Percentiles rank a stretch among this genome's conserved stretches.
phyloP scores from a whole-genome alignment of 2,329 filamentous ascomycete species.

The Beauveria rudraprayagi region DNA sequence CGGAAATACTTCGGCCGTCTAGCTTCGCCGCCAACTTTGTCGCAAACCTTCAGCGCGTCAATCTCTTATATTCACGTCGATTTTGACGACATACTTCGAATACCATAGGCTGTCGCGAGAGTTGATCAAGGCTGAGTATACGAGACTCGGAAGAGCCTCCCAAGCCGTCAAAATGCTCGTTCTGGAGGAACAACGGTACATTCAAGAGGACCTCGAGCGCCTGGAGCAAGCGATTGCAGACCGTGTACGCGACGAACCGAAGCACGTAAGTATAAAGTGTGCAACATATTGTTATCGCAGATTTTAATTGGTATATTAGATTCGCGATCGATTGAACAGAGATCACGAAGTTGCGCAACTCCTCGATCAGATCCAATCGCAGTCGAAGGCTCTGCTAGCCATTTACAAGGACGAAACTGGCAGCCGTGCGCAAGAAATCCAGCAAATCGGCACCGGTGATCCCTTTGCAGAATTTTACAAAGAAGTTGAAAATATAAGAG shows the following conservation, averaged over 20 bases:
- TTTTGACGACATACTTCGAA: background rate
- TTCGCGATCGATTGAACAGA: constrained; percentile 78
- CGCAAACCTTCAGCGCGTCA: background rate
- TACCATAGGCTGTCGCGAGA: background rate
- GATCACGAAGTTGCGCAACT: constrained; percentile 90
- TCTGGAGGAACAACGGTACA: constrained; percentile 84
- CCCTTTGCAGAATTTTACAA: constrained; percentile 88
- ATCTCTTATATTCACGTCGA: background rate
- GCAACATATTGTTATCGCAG: constrained; percentile 13
- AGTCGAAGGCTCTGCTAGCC: constrained; percentile 70
- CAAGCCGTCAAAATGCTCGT: constrained; percentile 58
- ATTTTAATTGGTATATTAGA: constrained; percentile 40
- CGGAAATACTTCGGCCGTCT: constrained; percentile 25
- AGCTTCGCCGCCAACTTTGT: constrained; percentile 5
- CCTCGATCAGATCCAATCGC: constrained; percentile 76
- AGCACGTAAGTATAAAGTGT: constrained; percentile 54
- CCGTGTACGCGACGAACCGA: constrained; percentile 79
- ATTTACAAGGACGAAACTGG: constrained; percentile 79
- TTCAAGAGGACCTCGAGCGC: constrained; percentile 94
- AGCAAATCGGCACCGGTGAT: constrained; percentile 75
- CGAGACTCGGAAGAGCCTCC: background rate
- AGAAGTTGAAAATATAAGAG: constrained; percentile 70
- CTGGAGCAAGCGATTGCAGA: constrained; percentile 91
- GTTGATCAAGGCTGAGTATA: background rate
- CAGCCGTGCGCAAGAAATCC: constrained; percentile 67